These are phyloP conservation scores for Globisporangium rhizosaccharum DNA, from an alignment of 352 stramenopile genomes.

Conservation along the genomic window DNA sequence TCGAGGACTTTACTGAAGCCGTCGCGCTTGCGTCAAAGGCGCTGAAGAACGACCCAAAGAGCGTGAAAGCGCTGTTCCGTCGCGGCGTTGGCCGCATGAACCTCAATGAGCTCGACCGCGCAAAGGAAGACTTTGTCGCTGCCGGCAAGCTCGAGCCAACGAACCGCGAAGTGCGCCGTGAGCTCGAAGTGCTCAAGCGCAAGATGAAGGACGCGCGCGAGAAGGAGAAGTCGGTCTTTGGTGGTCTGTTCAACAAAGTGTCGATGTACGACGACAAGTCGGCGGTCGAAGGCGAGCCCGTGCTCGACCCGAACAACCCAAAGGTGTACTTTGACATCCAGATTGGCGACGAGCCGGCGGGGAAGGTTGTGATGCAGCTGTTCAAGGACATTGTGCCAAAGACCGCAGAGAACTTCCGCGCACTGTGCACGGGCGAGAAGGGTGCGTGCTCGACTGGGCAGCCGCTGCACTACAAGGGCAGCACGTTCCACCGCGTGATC, in stretches of 20 bases:
- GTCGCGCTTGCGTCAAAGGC: constrained; percentile 73
- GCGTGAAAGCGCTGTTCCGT: constrained; percentile 84
- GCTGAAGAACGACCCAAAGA: constrained; percentile 76
- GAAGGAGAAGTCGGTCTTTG: constrained; percentile 96
- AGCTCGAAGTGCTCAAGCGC: constrained; percentile 73
- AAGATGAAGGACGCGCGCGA: constrained; percentile 89
- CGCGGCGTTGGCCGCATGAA: constrained; percentile 80
- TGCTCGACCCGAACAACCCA: constrained; percentile 85
- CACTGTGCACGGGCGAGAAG: constrained; percentile 97
- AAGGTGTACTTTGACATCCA: constrained; percentile 98
- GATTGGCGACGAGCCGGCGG: constrained; percentile 85
- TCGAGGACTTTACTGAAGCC: constrained; percentile 86
- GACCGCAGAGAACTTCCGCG: constrained; percentile 98
- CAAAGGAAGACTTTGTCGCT: constrained; percentile 84
- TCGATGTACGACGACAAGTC: constrained; percentile 98
- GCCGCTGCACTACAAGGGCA: constrained; percentile 97
- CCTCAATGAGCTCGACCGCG: constrained; percentile 79
- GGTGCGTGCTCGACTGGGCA: constrained; percentile 76
- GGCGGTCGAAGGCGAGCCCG: constrained; percentile 48
- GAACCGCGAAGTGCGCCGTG: constrained; percentile 80
- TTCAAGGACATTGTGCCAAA: constrained; percentile 94
- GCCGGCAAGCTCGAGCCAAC: constrained; percentile 73
- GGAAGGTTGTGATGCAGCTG: constrained; percentile 95
- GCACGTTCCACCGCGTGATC: constrained; percentile 96
- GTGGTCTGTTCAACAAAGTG: constrained; percentile 94